Evolutionary conservation across 192 early-diverging fungal genomes (phyloP), one percentile per base, ranked within the genome.

Genomic region (Coemansia sp.): DNA sequence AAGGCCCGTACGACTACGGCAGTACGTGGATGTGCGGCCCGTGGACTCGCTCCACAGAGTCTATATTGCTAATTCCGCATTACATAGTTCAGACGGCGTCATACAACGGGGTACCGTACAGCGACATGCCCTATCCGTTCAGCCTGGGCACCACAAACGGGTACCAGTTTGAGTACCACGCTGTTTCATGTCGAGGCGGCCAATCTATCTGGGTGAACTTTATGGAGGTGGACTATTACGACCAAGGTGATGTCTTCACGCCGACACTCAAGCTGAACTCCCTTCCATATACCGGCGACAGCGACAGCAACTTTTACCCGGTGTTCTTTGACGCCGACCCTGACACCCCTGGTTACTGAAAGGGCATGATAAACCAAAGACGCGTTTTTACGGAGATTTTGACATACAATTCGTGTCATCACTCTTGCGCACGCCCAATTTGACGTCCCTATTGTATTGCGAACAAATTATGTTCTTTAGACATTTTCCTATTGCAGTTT

Each of bases 151-250:
- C 66, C 0, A 82, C 74, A 25, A 82, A 82, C 34, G 73, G 74
- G 0, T 82, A 76, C 59, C 73, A 82, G 45, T 67, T 62, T 59
- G 74, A 76, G 62, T 65, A 25, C 62, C 79, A 82, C 49, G 74
- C 74, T 4, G 62, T 76, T 11, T 61, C 32, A 11, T 82, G 79
- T 53, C 74, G 79, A 8, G 59, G 70, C 46, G 70, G 74, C 43
- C 79, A 82, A 62, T 75, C 79, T 23, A 82, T 82, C 40, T 82
- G 79, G 79, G 29, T 71, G 57, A 82, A 82, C 54, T 82, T 82
- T 68, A 68, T 82, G 66, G 65, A 76, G 40, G 79, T 82, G 36
- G 79, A 82, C n/a, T 82, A 70, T 55, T 82, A 82, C 53, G 74
- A 75, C 56, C 70, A 82, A 65, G 79, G 79, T 61, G 71, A 82